phyloP scores from a whole-genome alignment of 169 alveolate genomes.

The Perkinsus marinus region DNA sequence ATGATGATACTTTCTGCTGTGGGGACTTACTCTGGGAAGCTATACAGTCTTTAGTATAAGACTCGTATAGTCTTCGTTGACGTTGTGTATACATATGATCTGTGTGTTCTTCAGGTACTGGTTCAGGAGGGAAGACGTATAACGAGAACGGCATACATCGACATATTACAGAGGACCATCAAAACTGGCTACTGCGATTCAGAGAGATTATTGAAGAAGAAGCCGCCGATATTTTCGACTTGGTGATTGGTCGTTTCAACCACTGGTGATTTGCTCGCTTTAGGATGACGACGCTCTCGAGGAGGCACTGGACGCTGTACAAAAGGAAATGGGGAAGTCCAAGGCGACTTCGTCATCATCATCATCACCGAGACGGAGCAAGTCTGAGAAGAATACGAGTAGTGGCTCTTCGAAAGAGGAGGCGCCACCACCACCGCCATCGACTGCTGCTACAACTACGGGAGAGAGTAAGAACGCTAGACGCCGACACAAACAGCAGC shows the following conservation, averaged over 20 bases:
- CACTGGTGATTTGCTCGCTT: neutral
- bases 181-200: neutral
- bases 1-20: no score
- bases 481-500: neutral
- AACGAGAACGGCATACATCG: neutral
- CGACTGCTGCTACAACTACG: neutral
- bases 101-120: neutral
- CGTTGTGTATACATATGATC: neutral
- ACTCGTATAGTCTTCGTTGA: neutral
- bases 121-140: neutral
- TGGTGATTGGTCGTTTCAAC: neutral
- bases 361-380: no score
- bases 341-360: neutral
- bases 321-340: neutral
- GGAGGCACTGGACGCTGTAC: neutral
- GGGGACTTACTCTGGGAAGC: no score
- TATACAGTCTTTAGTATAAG: no score
- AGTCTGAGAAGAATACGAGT: no score
- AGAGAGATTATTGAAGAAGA: neutral
- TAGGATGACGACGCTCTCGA: neutral
- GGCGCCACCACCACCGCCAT: neutral
- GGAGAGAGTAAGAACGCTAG: neutral
- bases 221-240: neutral
- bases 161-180: neutral
- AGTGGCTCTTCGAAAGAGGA: neutral